phyloP scores from a whole-genome alignment of 345 rosid genomes.

The Arabidopsis thaliana region DNA sequence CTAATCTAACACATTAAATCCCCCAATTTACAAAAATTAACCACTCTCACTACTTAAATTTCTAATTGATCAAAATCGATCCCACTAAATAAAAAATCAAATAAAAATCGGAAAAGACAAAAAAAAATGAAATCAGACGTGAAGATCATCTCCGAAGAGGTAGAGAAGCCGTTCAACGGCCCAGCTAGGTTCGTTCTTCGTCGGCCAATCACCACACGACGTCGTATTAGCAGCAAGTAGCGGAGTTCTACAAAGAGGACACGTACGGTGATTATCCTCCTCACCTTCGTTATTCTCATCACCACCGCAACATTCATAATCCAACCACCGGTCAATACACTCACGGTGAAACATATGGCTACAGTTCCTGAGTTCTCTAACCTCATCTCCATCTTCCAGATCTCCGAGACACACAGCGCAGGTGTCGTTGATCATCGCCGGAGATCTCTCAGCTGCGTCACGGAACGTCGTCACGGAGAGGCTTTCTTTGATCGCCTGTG shows the following conservation, averaged over 20 bases:
- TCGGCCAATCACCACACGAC: conserved; percentile 45
- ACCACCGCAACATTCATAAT: conserved; percentile 57
- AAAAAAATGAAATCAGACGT: conserved; percentile 40
- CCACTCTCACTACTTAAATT: conserved; percentile 11
- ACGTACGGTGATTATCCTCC: conserved; percentile 60
- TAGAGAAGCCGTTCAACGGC: conserved; percentile 86
- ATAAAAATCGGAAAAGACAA: neutral
- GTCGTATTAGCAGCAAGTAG: conserved; percentile 50
- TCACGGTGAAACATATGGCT: conserved; percentile 89
- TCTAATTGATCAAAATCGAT: neutral
- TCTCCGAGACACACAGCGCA: conserved; percentile 85
- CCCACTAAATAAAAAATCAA: conserved; percentile 25
- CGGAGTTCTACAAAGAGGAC: conserved; percentile 93
- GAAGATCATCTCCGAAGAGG: conserved; percentile 88
- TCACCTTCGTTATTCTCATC: conserved; percentile 48
- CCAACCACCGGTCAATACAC: conserved; percentile 90
- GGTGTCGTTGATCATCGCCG: conserved; percentile 49
- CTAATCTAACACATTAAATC: conserved; percentile 6
- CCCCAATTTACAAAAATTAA: conserved; percentile 29
- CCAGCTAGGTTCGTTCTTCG: conserved; percentile 81
- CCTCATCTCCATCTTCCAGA: conserved; percentile 61
- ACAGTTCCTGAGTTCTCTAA: conserved; percentile 83
- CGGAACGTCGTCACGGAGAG: conserved; percentile 65
- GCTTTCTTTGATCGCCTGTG: conserved; percentile 58
- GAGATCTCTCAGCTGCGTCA: conserved; percentile 54